phyloP scores from a whole-genome alignment of 2,329 filamentous ascomycete species.

The Fusarium hainanense region DNA sequence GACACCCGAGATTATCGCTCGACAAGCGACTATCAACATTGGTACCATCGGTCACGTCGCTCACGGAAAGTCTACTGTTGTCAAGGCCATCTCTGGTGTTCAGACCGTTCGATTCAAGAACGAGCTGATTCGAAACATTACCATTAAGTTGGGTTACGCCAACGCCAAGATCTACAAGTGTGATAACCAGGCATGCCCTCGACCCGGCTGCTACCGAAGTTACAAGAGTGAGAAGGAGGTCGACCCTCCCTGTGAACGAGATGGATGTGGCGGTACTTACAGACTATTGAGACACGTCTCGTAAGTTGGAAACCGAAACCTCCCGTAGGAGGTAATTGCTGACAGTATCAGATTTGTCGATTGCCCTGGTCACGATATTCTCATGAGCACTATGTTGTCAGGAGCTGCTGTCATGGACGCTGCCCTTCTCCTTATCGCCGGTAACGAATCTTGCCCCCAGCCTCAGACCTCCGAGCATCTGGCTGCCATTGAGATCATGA shows the following conservation, averaged over 20 bases:
- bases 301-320: constrained; percentile 64
- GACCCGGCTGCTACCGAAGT: constrained; percentile 94
- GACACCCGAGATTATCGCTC: constrained; percentile 95
- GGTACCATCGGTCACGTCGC: constrained; percentile 98
- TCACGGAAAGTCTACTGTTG: constrained; percentile 98
- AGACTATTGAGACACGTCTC: constrained; percentile 90
- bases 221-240: constrained; percentile 99
- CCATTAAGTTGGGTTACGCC: constrained; percentile 99
- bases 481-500: constrained; percentile 99
- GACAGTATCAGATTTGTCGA: constrained; percentile 81
- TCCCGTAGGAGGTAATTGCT: constrained; percentile 25
- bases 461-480: constrained; percentile 99
- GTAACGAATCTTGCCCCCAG: constrained; percentile 98
- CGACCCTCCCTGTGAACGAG: constrained; percentile 93
- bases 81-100: constrained; percentile 98
- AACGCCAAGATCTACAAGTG: constrained; percentile 99
- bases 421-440: constrained; percentile 92
- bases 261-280: constrained; percentile 90
- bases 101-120: constrained; percentile 99
- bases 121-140: constrained; percentile 98
- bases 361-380: constrained; percentile 99
- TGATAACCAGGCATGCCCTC: constrained; percentile 88
- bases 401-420: constrained; percentile 99
- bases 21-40: constrained; percentile 99
- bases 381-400: constrained; percentile 99